Evolutionary conservation across 31 red algal species (phyloP).

Genomic region (Pterothamnion heteromorphum): DNA sequence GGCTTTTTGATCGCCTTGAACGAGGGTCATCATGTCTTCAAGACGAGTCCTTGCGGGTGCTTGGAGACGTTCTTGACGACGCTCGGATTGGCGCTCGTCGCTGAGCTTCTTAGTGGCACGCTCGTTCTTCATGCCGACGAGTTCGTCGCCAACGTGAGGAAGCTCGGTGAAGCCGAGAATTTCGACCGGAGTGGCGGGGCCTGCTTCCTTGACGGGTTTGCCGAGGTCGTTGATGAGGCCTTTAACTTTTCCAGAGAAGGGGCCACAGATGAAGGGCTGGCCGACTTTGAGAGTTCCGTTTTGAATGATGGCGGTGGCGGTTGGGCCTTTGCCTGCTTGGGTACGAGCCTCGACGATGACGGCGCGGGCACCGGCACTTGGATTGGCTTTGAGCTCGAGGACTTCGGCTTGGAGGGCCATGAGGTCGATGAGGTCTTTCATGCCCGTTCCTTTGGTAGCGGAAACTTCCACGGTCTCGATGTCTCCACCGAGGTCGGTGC

Average conservation of each 20-base stretch:
- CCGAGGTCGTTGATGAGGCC: slow-evolving; percentile 54
- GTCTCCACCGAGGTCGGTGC: slow-evolving; percentile 71
- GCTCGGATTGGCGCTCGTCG: neutral
- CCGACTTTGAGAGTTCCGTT: slow-evolving; percentile 60
- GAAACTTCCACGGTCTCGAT: slow-evolving; percentile 80
- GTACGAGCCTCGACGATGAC: slow-evolving; percentile 60
- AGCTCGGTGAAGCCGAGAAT: slow-evolving; percentile 50
- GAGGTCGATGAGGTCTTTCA: slow-evolving; percentile 38
- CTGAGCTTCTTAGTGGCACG: neutral
- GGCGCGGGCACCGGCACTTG: slow-evolving; percentile 1
- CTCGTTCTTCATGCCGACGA: slow-evolving; percentile 6
- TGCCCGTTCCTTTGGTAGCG: slow-evolving; percentile 57
- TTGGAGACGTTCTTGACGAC: neutral
- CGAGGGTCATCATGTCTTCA: neutral
- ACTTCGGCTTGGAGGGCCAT: neutral
- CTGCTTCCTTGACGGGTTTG: neutral
- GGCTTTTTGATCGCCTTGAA: neutral
- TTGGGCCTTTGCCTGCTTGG: slow-evolving; percentile 38
- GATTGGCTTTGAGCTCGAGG: slow-evolving; percentile 41
- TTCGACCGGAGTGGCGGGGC: slow-evolving; percentile 45
- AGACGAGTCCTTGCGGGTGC: neutral
- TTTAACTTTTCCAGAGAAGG: slow-evolving; percentile 53
- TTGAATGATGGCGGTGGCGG: slow-evolving; percentile 45
- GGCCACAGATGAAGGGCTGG: slow-evolving; percentile 21
- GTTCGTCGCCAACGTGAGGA: slow-evolving; percentile 11